These are phyloP conservation scores for Meyerozyma elateridarum DNA, from an alignment of 1,139 yeast genomes.

Conservation along the genomic window DNA sequence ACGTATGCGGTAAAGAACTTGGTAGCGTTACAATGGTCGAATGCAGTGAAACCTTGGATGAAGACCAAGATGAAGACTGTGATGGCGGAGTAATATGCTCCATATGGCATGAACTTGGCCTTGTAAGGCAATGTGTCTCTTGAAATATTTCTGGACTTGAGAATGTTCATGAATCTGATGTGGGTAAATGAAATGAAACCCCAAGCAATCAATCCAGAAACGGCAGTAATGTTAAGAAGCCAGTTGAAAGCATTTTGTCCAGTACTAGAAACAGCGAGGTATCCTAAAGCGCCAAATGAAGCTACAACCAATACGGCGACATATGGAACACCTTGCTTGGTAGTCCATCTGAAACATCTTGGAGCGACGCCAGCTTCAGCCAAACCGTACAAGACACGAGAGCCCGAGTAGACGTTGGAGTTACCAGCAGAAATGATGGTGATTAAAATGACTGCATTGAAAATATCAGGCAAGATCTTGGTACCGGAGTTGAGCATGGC, in stretches of 20 bases:
- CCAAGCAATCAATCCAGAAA: slow-evolving; percentile 75
- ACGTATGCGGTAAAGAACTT: slow-evolving; percentile 65
- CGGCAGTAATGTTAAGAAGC: slow-evolving; percentile 77
- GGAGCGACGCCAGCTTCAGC: slow-evolving; percentile 64
- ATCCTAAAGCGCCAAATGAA: slow-evolving; percentile 61
- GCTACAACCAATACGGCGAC: slow-evolving; percentile 56
- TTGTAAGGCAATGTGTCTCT: slow-evolving; percentile 66
- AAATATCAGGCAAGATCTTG: slow-evolving; percentile 59
- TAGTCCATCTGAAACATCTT: slow-evolving; percentile 45
- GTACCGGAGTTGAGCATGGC: slow-evolving; percentile 70
- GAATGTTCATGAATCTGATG: slow-evolving; percentile 61
- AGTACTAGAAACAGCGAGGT: slow-evolving; percentile 53
- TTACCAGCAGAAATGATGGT: slow-evolving; percentile 78
- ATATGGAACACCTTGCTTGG: slow-evolving; percentile 64
- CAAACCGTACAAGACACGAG: slow-evolving; percentile 65
- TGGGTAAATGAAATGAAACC: slow-evolving; percentile 62
- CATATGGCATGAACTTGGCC: slow-evolving; percentile 61
- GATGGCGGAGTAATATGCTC: slow-evolving; percentile 54
- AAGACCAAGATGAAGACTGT: slow-evolving; percentile 51
- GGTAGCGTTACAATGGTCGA: slow-evolving; percentile 50
- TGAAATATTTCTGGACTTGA: slow-evolving; percentile 49
- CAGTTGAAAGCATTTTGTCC: slow-evolving; percentile 76
- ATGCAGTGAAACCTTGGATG: slow-evolving; percentile 67
- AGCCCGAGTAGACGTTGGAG: slow-evolving; percentile 75
- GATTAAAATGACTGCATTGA: slow-evolving; percentile 67